A percentile compares a stretch with the other conserved stretches of the same genome.
These are phyloP conservation scores for Fusarium avenaceum DNA, from an alignment of 2,329 filamentous ascomycete species.

Conservation along the genomic window DNA sequence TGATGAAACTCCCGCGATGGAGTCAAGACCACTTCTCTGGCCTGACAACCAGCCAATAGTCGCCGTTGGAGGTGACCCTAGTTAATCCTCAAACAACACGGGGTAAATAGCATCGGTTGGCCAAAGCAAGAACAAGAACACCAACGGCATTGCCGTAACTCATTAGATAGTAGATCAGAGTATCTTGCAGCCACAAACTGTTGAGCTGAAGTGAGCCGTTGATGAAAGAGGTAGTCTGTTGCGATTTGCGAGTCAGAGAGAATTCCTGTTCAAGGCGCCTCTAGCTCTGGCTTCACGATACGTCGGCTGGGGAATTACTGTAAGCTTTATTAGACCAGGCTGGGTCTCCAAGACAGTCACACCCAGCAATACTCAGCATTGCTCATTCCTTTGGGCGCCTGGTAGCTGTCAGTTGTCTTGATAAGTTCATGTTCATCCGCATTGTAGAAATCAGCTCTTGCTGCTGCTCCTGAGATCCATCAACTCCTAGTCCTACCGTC, in stretches of 20 bases:
- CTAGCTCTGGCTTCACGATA: conserved; percentile 1
- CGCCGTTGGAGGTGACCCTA: conserved; percentile 16
- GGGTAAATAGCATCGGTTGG: conserved; percentile 19
- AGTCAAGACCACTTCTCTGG: conserved; percentile 18
- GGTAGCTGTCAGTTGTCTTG: conserved; percentile 21
- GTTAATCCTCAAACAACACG: conserved; percentile 46
- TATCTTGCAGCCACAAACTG: conserved; percentile 7
- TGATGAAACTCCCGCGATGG: conserved; percentile 42
- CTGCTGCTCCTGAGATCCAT: conserved; percentile 9
- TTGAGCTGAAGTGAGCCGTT: background rate
- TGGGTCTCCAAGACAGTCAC: conserved; percentile 24
- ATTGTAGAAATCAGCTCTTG: conserved; percentile 6
- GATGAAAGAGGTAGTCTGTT: background rate
- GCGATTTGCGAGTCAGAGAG: conserved; percentile 12
- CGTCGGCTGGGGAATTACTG: conserved; percentile 14
- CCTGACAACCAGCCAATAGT: conserved; percentile 42
- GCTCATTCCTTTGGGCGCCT: conserved; percentile 39
- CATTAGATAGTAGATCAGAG: background rate
- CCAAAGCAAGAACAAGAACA: background rate
- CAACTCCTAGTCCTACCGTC: background rate
- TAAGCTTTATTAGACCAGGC: background rate
- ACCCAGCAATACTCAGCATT: background rate
- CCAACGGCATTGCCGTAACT: conserved; percentile 3
- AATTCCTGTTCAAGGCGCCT: conserved; percentile 35
- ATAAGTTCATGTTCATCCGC: conserved; percentile 39